Evolutionary conservation across 495 filamentous ascomycete species (phyloP).

Genomic region (Neurospora discreta): DNA sequence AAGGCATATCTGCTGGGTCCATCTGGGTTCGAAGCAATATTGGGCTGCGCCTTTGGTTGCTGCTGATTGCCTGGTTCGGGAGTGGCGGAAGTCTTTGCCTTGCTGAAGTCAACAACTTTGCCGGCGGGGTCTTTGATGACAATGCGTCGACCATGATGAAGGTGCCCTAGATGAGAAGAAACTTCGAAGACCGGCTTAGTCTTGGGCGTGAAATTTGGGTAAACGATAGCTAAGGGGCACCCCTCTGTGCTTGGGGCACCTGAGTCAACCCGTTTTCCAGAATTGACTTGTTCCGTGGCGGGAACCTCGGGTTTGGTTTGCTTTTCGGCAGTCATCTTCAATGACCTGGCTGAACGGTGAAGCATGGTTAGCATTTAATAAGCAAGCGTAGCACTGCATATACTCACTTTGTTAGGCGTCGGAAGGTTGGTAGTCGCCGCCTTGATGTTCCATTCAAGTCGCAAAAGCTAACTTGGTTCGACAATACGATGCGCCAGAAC

Average conservation of each 20-base stretch:
- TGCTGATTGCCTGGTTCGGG: neutral
- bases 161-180: neutral
- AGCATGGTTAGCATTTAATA: neutral
- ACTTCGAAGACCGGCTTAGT: neutral
- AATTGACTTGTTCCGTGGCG: neutral
- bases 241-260: neutral
- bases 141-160: neutral
- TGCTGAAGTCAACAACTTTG: neutral
- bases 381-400: neutral
- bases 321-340: neutral
- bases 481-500: neutral
- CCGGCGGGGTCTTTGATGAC: neutral
- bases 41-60: neutral
- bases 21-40: neutral
- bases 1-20: neutral
- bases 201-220: neutral
- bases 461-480: neutral
- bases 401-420: neutral
- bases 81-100: neutral
- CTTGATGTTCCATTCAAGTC: neutral
- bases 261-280: neutral
- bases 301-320: neutral
- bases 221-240: neutral
- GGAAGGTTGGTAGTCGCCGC: neutral
- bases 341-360: neutral